Evolutionary conservation across 1,284 basidiomycete species (phyloP), one percentile per base, ranked within the genome.

Genomic region (Cystodermella granulosa): DNA sequence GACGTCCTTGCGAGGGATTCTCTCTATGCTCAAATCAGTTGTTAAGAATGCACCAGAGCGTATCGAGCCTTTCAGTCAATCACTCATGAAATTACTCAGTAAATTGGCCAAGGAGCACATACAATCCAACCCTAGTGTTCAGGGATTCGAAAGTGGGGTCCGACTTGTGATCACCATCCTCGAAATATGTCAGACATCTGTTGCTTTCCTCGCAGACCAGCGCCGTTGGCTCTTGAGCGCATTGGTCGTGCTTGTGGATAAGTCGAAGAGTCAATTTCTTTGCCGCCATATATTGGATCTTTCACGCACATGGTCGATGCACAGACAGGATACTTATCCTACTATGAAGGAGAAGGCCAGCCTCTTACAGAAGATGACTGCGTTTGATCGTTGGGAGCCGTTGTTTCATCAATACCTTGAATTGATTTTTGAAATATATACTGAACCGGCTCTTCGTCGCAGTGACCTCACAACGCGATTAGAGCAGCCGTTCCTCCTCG

Each of bases 291-390:
- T 98, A 54, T 78, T 99, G 18, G 86, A 92, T 46, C 81, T 95
- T 52, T 81, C 91, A 49, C 81, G 88, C 43, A 85, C 87, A 39
- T 98, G 96, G 95, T 84, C 88, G 17, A 72, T 93, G 56, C 83
- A 89, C 38, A 80, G 83, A 57, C 84, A 84, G 44, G 91, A 94
- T 47, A 73, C 82, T 1, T 90, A 89, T 60, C 92, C 94, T 2
- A 91, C 89, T 0, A 87, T 92, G 76, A 97, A 97, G 68, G 97
- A 99, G 69, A 98, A 98, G 66, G 88, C 94, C 1, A 84, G 79
- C 24, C 71, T 98, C 26, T 66, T 98, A 50, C 81, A 91, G 61
- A 93, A 92, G 66, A 97, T 99, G 92, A 79, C 82, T 23, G 75
- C 80, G 16, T 96, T 90, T 62, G 95, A 98, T 68, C 83, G 88